Percentiles rank a stretch among this genome's conserved stretches.
These are phyloP conservation scores for Globisporangium rhizosaccharum DNA, from an alignment of 352 stramenopile species.

Conservation along the genomic window DNA sequence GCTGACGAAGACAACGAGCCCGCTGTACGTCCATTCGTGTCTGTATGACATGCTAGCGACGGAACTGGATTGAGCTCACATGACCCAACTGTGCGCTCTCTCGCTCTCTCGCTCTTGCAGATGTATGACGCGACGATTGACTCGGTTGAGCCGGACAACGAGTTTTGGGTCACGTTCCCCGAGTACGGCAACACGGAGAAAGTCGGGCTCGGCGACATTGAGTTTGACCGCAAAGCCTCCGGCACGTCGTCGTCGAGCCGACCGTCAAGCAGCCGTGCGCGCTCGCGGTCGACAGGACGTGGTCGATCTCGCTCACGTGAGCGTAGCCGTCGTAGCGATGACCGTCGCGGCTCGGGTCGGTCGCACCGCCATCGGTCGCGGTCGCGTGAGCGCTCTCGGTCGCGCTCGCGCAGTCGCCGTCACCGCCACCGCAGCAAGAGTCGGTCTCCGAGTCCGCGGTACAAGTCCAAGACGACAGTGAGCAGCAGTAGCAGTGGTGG, in stretches of 20 bases:
- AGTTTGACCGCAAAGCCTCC: constrained; percentile 45
- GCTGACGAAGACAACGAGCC: constrained; percentile 94
- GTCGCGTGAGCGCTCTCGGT: constrained; percentile 35
- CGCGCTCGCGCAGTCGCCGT: constrained; percentile 13
- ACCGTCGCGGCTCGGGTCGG: constrained; percentile 17
- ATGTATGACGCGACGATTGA: constrained; percentile 97
- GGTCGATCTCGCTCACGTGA: constrained; percentile 30
- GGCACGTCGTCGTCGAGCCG: constrained; percentile 11
- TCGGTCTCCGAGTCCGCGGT: constrained; percentile 14
- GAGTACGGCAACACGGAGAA: constrained; percentile 97
- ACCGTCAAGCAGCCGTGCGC: constrained; percentile 18
- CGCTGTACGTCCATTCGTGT: constrained; percentile 32
- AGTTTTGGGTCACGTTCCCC: constrained; percentile 90
- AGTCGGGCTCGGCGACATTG: constrained; percentile 92
- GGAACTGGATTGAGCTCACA: too few species aligned
- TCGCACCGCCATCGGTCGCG: constrained; percentile 36
- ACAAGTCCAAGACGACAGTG: constrained; percentile 4
- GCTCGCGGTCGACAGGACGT: constrained; percentile 24
- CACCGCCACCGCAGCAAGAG: constrained; percentile 17
- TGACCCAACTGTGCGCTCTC: neutral
- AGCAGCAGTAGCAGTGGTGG: constrained; percentile 13
- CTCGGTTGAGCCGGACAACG: constrained; percentile 79
- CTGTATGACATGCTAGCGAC: neutral
- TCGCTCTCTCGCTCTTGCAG: constrained; percentile 19
- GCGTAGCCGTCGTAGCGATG: constrained; percentile 23